phyloP scores from a whole-genome alignment of 257 asterid species.

The Pogostemon cablin region DNA sequence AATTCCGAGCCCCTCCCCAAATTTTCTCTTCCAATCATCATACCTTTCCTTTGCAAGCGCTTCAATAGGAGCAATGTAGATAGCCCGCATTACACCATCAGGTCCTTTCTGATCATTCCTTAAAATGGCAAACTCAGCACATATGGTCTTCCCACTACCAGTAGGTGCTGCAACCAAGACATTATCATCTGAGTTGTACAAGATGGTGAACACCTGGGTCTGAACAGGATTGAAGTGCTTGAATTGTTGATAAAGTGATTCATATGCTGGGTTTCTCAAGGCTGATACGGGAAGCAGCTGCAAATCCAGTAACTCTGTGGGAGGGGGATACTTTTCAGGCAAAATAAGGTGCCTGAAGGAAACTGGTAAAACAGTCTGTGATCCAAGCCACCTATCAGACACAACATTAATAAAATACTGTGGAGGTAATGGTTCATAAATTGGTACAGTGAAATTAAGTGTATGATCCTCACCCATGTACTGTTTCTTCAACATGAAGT shows the following conservation, averaged over 20 bases:
- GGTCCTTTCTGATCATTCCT: slow-evolving; percentile 57
- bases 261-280: slow-evolving; percentile 57
- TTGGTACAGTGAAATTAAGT: slow-evolving; percentile 58
- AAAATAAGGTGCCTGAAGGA: slow-evolving; percentile 65
- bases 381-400: slow-evolving; percentile 59
- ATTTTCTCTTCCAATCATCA: slow-evolving; percentile 55
- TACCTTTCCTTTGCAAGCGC: slow-evolving; percentile 60
- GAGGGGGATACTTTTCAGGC: slow-evolving; percentile 69
- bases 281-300: slow-evolving; percentile 68
- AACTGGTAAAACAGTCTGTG: slow-evolving; percentile 59
- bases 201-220: slow-evolving; percentile 61
- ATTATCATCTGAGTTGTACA: slow-evolving; percentile 63
- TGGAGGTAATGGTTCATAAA: slow-evolving; percentile 59
- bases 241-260: slow-evolving; percentile 59
- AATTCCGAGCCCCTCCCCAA: slow-evolving; percentile 57
- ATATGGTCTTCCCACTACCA: slow-evolving; percentile 71
- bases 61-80: slow-evolving; percentile 63
- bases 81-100: slow-evolving; percentile 54
- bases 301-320: slow-evolving; percentile 60
- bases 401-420: slow-evolving; percentile 56
- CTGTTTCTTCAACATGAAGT: slow-evolving; percentile 59
- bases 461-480: slow-evolving; percentile 56
- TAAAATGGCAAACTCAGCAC: slow-evolving; percentile 60
- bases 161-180: slow-evolving; percentile 71
- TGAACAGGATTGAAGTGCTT: slow-evolving; percentile 72